Evolutionary conservation across 495 filamentous ascomycete species (phyloP), one percentile per base, ranked within the genome.

Genomic region (Thermothielavioides terrestris): DNA sequence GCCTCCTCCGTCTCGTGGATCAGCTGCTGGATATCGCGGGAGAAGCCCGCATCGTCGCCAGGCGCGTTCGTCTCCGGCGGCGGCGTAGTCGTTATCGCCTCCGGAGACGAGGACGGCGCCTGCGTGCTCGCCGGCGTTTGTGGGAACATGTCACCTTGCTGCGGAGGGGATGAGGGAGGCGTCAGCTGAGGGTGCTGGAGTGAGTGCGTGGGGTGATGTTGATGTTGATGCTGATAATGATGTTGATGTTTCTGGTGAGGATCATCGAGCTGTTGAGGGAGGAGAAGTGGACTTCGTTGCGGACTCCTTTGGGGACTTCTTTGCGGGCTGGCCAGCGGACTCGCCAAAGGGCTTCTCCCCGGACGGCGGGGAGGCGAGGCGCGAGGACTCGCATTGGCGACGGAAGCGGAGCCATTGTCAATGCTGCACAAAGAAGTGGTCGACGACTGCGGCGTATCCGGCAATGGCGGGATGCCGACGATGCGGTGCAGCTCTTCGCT

Each of bases 341-440:
- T 50, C 5, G 42, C 43, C 39, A 48, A n/a, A 10, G 54, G 48
- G 20, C 48, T 50, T 41, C 54, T 47, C 26, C 37, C 37, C 6
- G 52, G 52, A 6, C 55, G 56, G 25, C 59, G 55, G 32, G 49
- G 52, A 31, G 60, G 60, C 22, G 60, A 60, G 8, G 45, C 46
- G 17, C 59, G 42, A 6, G 62, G 60, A 20, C 54, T 59, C 8
- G 51, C 47, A n/a, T 44, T 50, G 12, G 44, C 45, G 25, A 21
- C 42, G 27, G 56, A 48, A 35, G 26, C 49, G 14, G 45, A 45
- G 31, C 47, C 57, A 47, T 61, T 51, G 46, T 76, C 68, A 46
- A 53, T 70, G 39, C 64, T 73, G 63, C 62, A 68, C 56, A 75
- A 69, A 60, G 73, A 78, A 46, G 68, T 71, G 18, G 61, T 61